Evolutionary conservation across 768 basidiomycete genomes (phyloP), one percentile per base, ranked within the genome.

Genomic region (Termitomyces sp.): DNA sequence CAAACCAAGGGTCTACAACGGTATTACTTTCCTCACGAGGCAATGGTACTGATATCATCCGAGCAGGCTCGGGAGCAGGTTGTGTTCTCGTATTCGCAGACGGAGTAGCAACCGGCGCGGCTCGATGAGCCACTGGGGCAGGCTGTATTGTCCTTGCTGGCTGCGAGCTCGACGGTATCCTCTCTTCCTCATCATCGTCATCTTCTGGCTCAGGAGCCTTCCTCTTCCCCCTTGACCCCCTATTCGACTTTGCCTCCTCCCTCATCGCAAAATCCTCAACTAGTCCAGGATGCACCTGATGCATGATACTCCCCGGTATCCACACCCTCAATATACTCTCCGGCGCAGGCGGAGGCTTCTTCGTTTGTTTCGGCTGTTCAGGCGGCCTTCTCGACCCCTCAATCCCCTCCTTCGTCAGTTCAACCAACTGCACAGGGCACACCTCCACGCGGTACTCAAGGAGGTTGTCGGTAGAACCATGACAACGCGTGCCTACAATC

Each of bases 291-390:
- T 78, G 79, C 6, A 78, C 83, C 12, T 75, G 66, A 20, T 68
- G 66, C 50, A 89, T 68, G 66, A 91, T 80, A 38, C 70, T 76
- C 3, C 80, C 86, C 0, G 87, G 82, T 40, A 89, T 68, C 89
- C 88, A 90, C 31, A 86, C 62, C 29, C 76, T 70, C 36, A 84
- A 61, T 15, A 72, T 68, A 45, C 72, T 74, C 13, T 74, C 72
- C 0, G 80, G 78, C 43, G 61, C 55, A 33, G 76, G 75, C 13
- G 70, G 67, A 10, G 74, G 68, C 22, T 73, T 68, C 49, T 68
- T 72, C 25, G 9, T 27, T 9, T 7, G 42, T 9, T n/a, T 43
- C n/a, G 9, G 5, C 25, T 23, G 42, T 11, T n/a, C 23, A 23
- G 15, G 42, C 16, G 42, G 42, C 25, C 15, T 15, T n/a, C 25